Percentiles rank a stretch among this genome's conserved stretches.
These are phyloP conservation scores for Clarireedia monteithiana DNA, from an alignment of 2,329 filamentous ascomycete genomes.

Conservation along the genomic window DNA sequence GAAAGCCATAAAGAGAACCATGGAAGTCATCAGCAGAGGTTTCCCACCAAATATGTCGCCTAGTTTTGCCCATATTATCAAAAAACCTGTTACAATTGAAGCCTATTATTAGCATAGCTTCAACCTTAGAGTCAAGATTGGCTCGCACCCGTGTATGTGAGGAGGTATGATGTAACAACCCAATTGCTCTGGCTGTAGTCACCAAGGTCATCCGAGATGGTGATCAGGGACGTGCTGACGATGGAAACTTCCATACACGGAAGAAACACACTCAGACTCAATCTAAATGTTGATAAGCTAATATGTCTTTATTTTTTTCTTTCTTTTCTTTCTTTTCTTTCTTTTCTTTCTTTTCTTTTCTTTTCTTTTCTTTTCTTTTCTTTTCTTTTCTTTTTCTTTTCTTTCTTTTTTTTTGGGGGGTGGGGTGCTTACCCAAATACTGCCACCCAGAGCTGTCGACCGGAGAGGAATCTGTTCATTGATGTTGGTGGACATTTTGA, in stretches of 20 bases:
- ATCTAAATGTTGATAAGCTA: background rate
- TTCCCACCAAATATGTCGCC: background rate
- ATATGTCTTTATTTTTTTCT: background rate
- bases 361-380: no score
- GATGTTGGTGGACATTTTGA: no score
- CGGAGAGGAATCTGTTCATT: no score
- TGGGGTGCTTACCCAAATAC: background rate
- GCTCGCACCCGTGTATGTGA: background rate
- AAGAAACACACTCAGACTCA: background rate
- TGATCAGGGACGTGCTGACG: background rate
- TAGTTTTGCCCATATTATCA: conserved; percentile 1
- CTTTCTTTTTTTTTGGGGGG: background rate
- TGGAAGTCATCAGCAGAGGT: background rate
- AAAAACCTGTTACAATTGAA: background rate
- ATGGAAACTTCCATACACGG: background rate
- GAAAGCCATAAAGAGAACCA: background rate
- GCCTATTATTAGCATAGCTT: background rate
- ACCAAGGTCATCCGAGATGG: background rate
- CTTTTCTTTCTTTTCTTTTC: no score
- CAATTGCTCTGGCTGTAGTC: conserved; percentile 2
- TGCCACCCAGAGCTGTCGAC: no score
- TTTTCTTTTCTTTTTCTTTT: no score
- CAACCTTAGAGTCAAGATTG: background rate
- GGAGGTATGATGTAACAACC: conserved; percentile 1
- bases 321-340: no score